Evolutionary conservation across 2,329 filamentous ascomycete species (phyloP).

Genomic region (Amphichorda felina): DNA sequence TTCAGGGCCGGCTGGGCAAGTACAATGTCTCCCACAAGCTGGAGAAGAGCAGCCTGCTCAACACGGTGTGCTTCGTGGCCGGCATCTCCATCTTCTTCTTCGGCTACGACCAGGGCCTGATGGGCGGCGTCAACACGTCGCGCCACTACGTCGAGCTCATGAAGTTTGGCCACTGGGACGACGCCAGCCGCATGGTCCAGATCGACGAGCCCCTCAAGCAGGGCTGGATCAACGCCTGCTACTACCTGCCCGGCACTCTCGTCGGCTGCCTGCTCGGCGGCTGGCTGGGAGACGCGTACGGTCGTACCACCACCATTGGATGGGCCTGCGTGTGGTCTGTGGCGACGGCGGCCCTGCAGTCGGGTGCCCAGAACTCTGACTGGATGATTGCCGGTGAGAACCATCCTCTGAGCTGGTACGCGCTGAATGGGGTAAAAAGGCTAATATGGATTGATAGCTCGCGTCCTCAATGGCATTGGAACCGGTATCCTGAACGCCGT

Average conservation of each 20-base stretch:
- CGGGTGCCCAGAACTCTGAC: constrained; percentile 42
- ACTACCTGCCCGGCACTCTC: constrained; percentile 42
- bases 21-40: constrained; percentile 33
- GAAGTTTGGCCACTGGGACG: constrained; percentile 49
- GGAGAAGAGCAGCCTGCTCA: constrained; percentile 42
- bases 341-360: constrained; percentile 51
- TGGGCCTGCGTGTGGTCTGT: constrained; percentile 45
- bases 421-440: neutral
- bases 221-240: constrained; percentile 17
- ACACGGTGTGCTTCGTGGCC: constrained; percentile 51
- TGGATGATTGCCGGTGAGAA: constrained; percentile 58
- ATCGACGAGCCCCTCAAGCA: constrained; percentile 35
- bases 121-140: constrained; percentile 55
- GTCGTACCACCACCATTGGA: constrained; percentile 52
- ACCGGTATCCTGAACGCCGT: constrained; percentile 62
- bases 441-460: constrained; percentile 6
- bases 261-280: constrained; percentile 52
- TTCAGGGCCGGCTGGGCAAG: constrained; percentile 82
- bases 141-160: constrained; percentile 53
- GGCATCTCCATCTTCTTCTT: constrained; percentile 59
- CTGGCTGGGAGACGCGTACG: constrained; percentile 49
- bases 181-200: constrained; percentile 35
- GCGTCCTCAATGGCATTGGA: constrained; percentile 44
- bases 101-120: constrained; percentile 44
- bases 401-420: neutral